These are phyloP conservation scores for Albatrellus sp. DNA, from an alignment of 1,284 basidiomycete genomes.

Conservation along the genomic window DNA sequence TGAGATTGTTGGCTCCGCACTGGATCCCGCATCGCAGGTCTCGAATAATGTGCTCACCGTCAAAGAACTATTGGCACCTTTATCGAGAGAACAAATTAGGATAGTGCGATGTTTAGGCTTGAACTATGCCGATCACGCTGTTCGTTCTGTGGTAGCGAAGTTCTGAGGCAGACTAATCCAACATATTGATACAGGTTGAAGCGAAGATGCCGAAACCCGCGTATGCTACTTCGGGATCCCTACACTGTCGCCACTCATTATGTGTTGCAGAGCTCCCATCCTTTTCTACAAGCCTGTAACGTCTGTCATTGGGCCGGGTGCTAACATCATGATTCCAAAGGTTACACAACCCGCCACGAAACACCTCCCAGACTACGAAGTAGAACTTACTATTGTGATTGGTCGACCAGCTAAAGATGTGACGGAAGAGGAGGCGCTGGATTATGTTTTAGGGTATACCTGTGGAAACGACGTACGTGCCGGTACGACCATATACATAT, in stretches of 20 bases:
- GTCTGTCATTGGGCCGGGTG: constrained; percentile 60
- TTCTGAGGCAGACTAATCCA: not conserved
- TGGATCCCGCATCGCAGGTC: constrained; percentile 52
- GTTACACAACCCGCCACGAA: constrained; percentile 59
- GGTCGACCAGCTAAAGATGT: constrained; percentile 74
- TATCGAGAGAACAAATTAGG: constrained; percentile 51
- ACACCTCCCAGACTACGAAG: constrained; percentile 78
- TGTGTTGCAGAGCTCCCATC: constrained; percentile 44
- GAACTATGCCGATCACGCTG: constrained; percentile 73
- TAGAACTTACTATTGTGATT: constrained; percentile 79
- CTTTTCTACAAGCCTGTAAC: constrained; percentile 74
- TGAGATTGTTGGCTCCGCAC: constrained; percentile 54
- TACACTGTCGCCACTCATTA: not conserved
- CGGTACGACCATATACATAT: not conserved
- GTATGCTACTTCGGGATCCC: constrained; percentile 24
- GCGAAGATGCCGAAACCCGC: constrained; percentile 48
- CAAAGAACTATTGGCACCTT: constrained; percentile 55
- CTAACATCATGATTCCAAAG: constrained; percentile 54
- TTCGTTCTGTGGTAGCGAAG: constrained; percentile 19
- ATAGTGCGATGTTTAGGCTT: constrained; percentile 69
- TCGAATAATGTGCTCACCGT: constrained; percentile 56
- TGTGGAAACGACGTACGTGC: constrained; percentile 59
- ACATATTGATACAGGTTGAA: constrained; percentile 37
- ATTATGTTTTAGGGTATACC: constrained; percentile 76
- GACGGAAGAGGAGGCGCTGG: constrained; percentile 59